Base-by-base conservation (phyloP, 1,284 basidiomycete species). In the Testicularia cyperi region DNA sequence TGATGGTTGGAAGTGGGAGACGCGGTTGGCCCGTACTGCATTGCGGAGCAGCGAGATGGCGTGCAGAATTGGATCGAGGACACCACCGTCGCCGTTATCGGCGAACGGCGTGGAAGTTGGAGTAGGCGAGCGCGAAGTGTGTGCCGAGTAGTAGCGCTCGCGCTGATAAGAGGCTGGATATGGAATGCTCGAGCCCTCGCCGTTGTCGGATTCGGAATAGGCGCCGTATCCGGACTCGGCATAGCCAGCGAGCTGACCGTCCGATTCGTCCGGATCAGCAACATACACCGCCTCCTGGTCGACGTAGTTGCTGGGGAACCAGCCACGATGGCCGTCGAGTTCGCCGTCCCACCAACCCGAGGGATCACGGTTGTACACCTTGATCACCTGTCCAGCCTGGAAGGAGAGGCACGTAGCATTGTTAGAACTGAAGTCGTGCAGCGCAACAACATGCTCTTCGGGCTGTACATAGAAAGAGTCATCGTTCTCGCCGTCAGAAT, bases 291-390 rank as follows among this genome's bases (percentile, higher is more conserved):
- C 60, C 34, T 63, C 60, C 25, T 63, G 60, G 27, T 63, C 60
- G n/a, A 63, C 60, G 16, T 63, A 82, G 56, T 81, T 82, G 64
- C 89, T 91, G n/a, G 94, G 94, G 78, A 97, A 97, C 94, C 94
- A 99, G n/a, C 95, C 95, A 18, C 72, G 61, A 33, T 68, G 42
- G 9, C 61, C 67, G n/a, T 65, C 48, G 16, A 95, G 78, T 78
- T 97, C 91, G 9, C 95, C 94, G 74, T 98, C 92, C 94, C 94
- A 97, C 95, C 95, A 98, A 0, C 94, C 95, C 54, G 87, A 90
- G 0, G 82, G 62, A 78, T 97, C 92, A 58, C 86, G 83, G 70
- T 89, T 90, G 45, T 90, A 81, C 21, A 97, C 90, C 53, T 86
- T 86, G 54, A 98, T 92, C 40, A 94, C 82, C 74, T 97, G 88